A percentile compares a stretch with the other conserved stretches of the same genome.
Evolutionary conservation across 805 yeast species (phyloP).

Genomic region (Nakazawaea siamensis): DNA sequence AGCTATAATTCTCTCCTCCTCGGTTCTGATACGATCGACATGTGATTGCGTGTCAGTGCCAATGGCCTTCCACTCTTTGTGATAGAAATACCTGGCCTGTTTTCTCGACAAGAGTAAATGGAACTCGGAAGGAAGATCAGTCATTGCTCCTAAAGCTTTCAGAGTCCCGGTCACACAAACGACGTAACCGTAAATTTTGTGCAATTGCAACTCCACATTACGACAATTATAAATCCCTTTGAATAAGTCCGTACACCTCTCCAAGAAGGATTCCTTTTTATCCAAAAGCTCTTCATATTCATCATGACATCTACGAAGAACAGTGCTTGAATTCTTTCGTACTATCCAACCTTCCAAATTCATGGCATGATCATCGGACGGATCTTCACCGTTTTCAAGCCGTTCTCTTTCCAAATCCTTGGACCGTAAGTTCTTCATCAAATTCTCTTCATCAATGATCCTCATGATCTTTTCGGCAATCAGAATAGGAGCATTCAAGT

Average conservation of each 20-base stretch:
- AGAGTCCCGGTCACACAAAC: slow-evolving; percentile 37
- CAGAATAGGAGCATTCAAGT: slow-evolving; percentile 28
- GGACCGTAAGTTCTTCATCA: slow-evolving; percentile 18
- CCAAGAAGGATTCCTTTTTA: slow-evolving; percentile 21
- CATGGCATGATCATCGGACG: slow-evolving; percentile 10
- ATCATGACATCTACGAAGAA: slow-evolving; percentile 11
- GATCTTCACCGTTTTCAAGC: slow-evolving; percentile 9
- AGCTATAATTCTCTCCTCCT: slow-evolving; percentile 48
- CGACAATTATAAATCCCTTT: slow-evolving; percentile 18
- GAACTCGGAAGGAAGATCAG: not conserved
- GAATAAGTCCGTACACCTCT: slow-evolving; percentile 23
- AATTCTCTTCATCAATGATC: slow-evolving; percentile 31
- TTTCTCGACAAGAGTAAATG: slow-evolving; percentile 12
- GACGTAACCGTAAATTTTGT: slow-evolving; percentile 36
- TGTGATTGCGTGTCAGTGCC: slow-evolving; percentile 38
- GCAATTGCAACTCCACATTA: slow-evolving; percentile 28
- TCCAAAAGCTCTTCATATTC: slow-evolving; percentile 19
- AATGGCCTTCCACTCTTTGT: slow-evolving; percentile 43
- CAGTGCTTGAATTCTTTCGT: slow-evolving; percentile 10
- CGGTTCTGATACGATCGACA: slow-evolving; percentile 37
- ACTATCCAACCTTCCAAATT: slow-evolving; percentile 11
- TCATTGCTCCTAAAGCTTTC: slow-evolving; percentile 13
- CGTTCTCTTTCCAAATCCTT: slow-evolving; percentile 11
- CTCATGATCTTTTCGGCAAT: slow-evolving; percentile 33
- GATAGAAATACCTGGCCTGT: slow-evolving; percentile 23